phyloP scores from a whole-genome alignment of 345 rosid genomes.

The Psidium guajava region DNA sequence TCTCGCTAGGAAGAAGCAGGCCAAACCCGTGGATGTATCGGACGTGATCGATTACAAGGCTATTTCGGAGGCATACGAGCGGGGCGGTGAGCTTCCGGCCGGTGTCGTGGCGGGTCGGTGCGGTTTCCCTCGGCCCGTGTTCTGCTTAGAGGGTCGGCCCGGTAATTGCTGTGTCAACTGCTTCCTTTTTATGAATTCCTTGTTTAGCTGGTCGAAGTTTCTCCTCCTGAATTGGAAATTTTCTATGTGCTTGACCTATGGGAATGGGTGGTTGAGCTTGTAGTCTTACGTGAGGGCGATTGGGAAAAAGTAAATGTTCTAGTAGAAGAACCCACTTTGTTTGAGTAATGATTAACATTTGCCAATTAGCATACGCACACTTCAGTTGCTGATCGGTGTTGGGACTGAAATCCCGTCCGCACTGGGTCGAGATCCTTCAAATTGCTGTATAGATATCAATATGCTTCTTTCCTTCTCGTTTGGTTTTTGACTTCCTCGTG shows the following conservation, averaged over 20 bases:
- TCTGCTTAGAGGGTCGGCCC: slow-evolving; percentile 57
- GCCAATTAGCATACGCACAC: not conserved
- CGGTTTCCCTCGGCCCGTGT: slow-evolving; percentile 27
- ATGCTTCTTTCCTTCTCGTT: not conserved
- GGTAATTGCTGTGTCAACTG: slow-evolving; percentile 17
- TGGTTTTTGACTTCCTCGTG: not conserved
- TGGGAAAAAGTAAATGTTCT: not conserved
- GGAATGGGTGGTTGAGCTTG: not conserved
- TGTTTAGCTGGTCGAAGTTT: not conserved
- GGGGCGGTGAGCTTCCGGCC: slow-evolving; percentile 32
- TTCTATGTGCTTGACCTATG: not conserved
- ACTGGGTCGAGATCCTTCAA: not conserved
- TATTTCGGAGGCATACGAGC: slow-evolving; percentile 27
- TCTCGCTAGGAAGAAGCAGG: slow-evolving; percentile 56
- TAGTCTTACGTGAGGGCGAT: not conserved
- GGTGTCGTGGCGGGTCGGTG: slow-evolving; percentile 25
- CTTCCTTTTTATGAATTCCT: not conserved
- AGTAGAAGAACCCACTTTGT: not conserved
- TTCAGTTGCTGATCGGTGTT: not conserved
- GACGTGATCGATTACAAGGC: slow-evolving; percentile 56
- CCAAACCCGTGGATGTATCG: slow-evolving; percentile 65
- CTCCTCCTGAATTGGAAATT: not conserved
- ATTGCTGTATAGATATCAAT: not conserved
- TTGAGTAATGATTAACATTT: not conserved
- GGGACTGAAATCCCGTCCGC: not conserved